These are phyloP conservation scores for Cladosporium sp. DNA, from an alignment of 2,329 filamentous ascomycete species.

Conservation along the genomic window DNA sequence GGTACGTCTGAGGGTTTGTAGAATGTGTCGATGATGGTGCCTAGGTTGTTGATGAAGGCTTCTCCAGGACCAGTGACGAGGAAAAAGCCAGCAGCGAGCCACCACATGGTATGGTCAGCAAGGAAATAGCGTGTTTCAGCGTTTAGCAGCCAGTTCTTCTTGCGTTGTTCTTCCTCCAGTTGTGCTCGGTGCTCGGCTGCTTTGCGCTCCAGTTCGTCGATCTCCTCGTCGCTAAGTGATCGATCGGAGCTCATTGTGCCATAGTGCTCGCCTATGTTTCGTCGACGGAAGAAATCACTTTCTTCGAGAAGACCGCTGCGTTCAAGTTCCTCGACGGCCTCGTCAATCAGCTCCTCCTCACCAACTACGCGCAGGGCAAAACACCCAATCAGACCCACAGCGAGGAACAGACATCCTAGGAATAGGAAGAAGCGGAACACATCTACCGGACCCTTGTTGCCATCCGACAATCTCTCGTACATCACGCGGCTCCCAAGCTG, in stretches of 20 bases:
- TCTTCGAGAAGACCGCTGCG: constrained; percentile 76
- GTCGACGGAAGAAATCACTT: constrained; percentile 61
- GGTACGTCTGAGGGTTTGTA: constrained; percentile 55
- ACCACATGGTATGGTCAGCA: constrained; percentile 91
- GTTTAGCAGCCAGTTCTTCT: constrained; percentile 88
- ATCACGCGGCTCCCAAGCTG: constrained; percentile 78
- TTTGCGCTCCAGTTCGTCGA: constrained; percentile 42
- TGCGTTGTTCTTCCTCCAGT: constrained; percentile 56
- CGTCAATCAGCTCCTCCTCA: constrained; percentile 82
- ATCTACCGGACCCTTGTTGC: constrained; percentile 56
- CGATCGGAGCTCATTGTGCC: constrained; percentile 52
- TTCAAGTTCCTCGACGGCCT: constrained; percentile 86
- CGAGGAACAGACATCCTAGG: constrained; percentile 65
- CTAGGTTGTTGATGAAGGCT: constrained; percentile 95
- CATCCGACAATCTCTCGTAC: constrained; percentile 63
- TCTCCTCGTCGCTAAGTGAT: constrained; percentile 42
- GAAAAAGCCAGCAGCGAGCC: constrained; percentile 84
- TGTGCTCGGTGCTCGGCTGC: constrained; percentile 43
- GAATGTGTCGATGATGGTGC: constrained; percentile 85
- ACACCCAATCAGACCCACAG: constrained; percentile 67
- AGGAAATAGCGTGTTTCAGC: constrained; percentile 84
- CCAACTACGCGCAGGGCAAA: constrained; percentile 75
- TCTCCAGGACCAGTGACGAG: constrained; percentile 93
- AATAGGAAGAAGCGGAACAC: constrained; percentile 89
- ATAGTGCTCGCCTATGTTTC: constrained; percentile 44